Conservation (phyloP, 257 asterid genomes). For the Ilex aquifolium region DNA sequence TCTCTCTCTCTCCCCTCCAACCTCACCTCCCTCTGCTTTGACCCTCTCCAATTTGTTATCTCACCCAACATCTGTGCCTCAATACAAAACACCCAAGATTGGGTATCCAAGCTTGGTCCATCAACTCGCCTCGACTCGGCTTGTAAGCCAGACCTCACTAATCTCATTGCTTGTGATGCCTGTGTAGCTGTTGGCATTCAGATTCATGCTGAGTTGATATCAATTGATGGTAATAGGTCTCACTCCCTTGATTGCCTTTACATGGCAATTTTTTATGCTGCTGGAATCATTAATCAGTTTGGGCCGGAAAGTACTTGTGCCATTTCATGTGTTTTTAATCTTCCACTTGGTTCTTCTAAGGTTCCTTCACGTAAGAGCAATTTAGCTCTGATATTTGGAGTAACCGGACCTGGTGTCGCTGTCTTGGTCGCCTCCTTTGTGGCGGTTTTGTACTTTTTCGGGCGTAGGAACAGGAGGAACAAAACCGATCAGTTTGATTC, state of each 20-base stretch:
- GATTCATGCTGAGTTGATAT: conserved; percentile 45
- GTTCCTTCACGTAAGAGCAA: conserved; percentile 17
- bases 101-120: conserved; percentile 50
- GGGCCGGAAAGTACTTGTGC: conserved; percentile 71
- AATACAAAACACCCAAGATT: conserved; percentile 54
- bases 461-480: conserved; percentile 43
- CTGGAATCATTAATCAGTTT: conserved; percentile 61
- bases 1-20: conserved; percentile 44
- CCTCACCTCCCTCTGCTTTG: conserved; percentile 55
- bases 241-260: conserved; percentile 66
- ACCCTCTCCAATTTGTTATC: conserved; percentile 63
- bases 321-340: conserved; percentile 56
- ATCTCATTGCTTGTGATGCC: conserved; percentile 58
- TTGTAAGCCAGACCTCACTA: conserved; percentile 60
- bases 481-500: not conserved
- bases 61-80: conserved; percentile 55
- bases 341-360: conserved; percentile 26
- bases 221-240: conserved; percentile 66
- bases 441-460: conserved; percentile 51
- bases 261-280: conserved; percentile 74
- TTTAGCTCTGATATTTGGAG: conserved; percentile 43
- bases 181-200: conserved; percentile 65
- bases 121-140: conserved; percentile 42
- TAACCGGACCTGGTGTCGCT: conserved; percentile 54
- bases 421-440: conserved; percentile 28